A percentile compares a stretch with the other conserved stretches of the same genome.
Conservation (phyloP, 768 basidiomycete species). For the Infundibulicybe gibba region DNA sequence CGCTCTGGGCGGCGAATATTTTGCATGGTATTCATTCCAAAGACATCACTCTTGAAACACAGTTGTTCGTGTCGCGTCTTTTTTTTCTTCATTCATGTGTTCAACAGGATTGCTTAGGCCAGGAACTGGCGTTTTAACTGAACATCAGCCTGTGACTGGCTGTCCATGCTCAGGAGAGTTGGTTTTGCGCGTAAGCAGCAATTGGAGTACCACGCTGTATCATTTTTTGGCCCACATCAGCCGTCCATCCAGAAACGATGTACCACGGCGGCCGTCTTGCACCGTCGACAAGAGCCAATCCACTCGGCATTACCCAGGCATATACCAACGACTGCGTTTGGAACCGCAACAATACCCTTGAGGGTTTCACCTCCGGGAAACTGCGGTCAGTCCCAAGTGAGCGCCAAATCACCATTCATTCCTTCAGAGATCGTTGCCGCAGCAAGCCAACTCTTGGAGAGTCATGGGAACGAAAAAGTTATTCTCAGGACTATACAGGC, state of each 20-base stretch:
- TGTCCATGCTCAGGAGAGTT: slow-evolving; percentile 75
- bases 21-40: too few relatives aligned
- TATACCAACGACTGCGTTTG: neutral
- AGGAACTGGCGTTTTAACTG: neutral
- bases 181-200: slow-evolving; percentile 50
- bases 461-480: neutral
- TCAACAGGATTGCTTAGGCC: neutral
- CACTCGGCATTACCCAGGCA: neutral
- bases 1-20: too few relatives aligned
- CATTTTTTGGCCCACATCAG: slow-evolving; percentile 9
- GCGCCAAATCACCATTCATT: neutral
- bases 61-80: too few relatives aligned
- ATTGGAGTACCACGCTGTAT: slow-evolving; percentile 29
- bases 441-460: slow-evolving; percentile 5
- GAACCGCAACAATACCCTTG: neutral
- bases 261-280: too few relatives aligned
- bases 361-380: neutral
- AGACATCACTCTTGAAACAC: too few relatives aligned
- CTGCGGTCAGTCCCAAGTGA: neutral
- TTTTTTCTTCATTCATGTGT: too few relatives aligned
- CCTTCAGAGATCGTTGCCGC: slow-evolving; percentile 6
- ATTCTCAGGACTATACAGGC: slow-evolving; percentile 12
- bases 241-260: too few relatives aligned
- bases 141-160: slow-evolving; percentile 26
- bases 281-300: too few relatives aligned